Evolutionary conservation across 495 filamentous ascomycete species (phyloP).

Genomic region (Trichocladium antarcticum): DNA sequence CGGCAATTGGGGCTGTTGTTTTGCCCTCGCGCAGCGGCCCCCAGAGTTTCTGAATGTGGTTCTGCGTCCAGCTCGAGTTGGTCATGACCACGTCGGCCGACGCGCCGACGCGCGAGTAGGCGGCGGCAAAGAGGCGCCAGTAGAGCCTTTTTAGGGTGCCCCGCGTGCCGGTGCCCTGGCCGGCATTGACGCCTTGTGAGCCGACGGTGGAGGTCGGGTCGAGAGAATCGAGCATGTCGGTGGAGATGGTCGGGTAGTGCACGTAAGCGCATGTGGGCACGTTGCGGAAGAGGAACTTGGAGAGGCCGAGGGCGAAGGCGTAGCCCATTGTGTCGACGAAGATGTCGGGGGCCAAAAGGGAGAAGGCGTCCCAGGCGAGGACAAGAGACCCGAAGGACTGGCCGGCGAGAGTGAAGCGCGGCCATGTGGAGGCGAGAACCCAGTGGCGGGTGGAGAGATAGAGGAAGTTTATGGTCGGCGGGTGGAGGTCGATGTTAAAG

Average conservation of each 20-base stretch:
- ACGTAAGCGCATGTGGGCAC: slow-evolving; percentile 90
- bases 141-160: slow-evolving; percentile 64
- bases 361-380: slow-evolving; percentile 88
- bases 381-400: slow-evolving; percentile 80
- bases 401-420: slow-evolving; percentile 87
- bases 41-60: slow-evolving; percentile 75
- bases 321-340: slow-evolving; percentile 99
- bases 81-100: slow-evolving; percentile 90
- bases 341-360: slow-evolving; percentile 78
- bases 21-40: slow-evolving; percentile 41
- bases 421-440: slow-evolving; percentile 73
- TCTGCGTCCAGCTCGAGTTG: slow-evolving; percentile 88
- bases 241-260: slow-evolving; percentile 96
- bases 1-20: slow-evolving; percentile 40
- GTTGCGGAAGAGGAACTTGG: slow-evolving; percentile 66
- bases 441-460: slow-evolving; percentile 81
- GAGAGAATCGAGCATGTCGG: slow-evolving; percentile 87
- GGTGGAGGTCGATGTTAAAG: slow-evolving; percentile 85
- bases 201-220: slow-evolving; percentile 46
- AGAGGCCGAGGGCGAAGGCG: slow-evolving; percentile 74
- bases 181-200: slow-evolving; percentile 72
- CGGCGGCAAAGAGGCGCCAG: slow-evolving; percentile 71
- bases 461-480: slow-evolving; percentile 73
- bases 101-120: slow-evolving; percentile 72
- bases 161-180: slow-evolving; percentile 55